These are phyloP conservation scores for Elsinoe australis DNA, from an alignment of 2,329 filamentous ascomycete species.

Conservation along the genomic window DNA sequence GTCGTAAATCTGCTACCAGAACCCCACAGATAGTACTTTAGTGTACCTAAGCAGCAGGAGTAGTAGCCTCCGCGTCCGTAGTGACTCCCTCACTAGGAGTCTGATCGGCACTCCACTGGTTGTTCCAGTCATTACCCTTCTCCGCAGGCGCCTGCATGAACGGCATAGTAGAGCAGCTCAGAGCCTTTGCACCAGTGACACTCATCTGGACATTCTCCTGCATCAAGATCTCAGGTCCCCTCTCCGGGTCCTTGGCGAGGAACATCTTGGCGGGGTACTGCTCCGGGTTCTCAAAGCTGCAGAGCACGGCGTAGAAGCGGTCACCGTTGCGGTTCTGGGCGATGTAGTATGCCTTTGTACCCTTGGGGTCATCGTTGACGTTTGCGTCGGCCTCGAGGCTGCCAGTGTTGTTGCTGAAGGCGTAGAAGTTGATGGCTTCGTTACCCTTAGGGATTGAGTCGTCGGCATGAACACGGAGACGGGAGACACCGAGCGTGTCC, in stretches of 20 bases:
- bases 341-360: constrained; percentile 9
- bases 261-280: constrained; percentile 25
- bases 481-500: constrained; percentile 27
- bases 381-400: neutral
- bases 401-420: constrained; percentile 2
- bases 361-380: constrained; percentile 1
- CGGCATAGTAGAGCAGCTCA: constrained; percentile 20
- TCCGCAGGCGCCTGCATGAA: constrained; percentile 5
- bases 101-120: constrained; percentile 6
- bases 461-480: constrained; percentile 25
- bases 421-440: constrained; percentile 15
- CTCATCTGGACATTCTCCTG: constrained; percentile 23
- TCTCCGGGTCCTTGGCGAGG: constrained; percentile 25
- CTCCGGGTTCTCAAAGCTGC: constrained; percentile 23
- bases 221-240: constrained; percentile 23
- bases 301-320: constrained; percentile 28
- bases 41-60: too few species aligned
- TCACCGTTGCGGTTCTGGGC: constrained; percentile 16
- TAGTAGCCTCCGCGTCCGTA: too few species aligned
- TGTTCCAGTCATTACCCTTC: constrained; percentile 2
- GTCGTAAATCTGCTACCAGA: too few species aligned
- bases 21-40: too few species aligned
- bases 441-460: neutral
- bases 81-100: neutral
- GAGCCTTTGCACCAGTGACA: constrained; percentile 28